Evolutionary conservation across 2,329 filamentous ascomycete genomes (phyloP).

Genomic region (Cladosporium sp.): DNA sequence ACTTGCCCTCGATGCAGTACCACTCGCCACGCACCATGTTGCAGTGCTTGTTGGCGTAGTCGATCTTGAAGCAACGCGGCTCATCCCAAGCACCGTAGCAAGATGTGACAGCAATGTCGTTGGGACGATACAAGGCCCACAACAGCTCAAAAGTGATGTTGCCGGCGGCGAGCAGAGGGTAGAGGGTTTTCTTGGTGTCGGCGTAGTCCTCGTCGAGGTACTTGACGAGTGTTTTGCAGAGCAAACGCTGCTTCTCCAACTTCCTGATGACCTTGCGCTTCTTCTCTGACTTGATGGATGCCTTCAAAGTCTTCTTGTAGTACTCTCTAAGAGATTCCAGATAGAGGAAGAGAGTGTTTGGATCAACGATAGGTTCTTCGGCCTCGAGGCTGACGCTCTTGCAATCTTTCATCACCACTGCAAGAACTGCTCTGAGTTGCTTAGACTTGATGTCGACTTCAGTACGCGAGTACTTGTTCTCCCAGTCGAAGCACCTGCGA

Average conservation of each 20-base stretch:
- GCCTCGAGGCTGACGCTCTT: slow-evolving; percentile 77
- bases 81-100: slow-evolving; percentile 75
- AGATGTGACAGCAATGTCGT: slow-evolving; percentile 69
- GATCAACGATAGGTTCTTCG: slow-evolving; percentile 63
- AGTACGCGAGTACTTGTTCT: slow-evolving; percentile 72
- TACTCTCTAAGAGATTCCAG: slow-evolving; percentile 68
- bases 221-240: slow-evolving; percentile 68
- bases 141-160: slow-evolving; percentile 85
- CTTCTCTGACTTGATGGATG: slow-evolving; percentile 53
- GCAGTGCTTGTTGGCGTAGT: slow-evolving; percentile 66
- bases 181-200: slow-evolving; percentile 71
- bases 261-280: slow-evolving; percentile 59
- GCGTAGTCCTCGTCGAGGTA: slow-evolving; percentile 81
- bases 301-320: slow-evolving; percentile 60
- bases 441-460: slow-evolving; percentile 84
- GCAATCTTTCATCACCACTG: slow-evolving; percentile 68
- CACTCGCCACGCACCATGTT: slow-evolving; percentile 68
- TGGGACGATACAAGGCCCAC: slow-evolving; percentile 86
- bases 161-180: slow-evolving; percentile 74
- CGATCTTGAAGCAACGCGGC: slow-evolving; percentile 77
- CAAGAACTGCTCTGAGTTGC: slow-evolving; percentile 65
- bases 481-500: slow-evolving; percentile 75
- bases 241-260: slow-evolving; percentile 54
- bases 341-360: slow-evolving; percentile 55
- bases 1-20: slow-evolving; percentile 72